phyloP scores from a whole-genome alignment of 1,284 basidiomycete genomes.

The Omphalotus olearius region DNA sequence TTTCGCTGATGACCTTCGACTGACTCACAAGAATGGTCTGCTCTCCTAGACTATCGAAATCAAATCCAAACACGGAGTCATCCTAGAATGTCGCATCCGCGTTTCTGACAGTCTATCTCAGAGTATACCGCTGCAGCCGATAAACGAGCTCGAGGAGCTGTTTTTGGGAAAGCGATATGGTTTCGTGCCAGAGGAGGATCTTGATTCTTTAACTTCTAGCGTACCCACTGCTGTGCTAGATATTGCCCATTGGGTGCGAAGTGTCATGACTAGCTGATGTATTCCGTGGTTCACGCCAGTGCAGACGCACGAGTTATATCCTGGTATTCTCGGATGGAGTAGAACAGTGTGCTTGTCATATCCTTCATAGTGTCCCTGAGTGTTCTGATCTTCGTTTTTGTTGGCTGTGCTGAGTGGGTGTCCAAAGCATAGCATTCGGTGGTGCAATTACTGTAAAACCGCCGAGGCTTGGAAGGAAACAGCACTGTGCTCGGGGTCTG shows the following conservation, averaged over 20 bases:
- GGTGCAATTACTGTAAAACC: too few species aligned
- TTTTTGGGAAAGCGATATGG: slow-evolving; percentile 46
- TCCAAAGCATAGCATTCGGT: too few species aligned
- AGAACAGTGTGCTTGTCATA: not conserved
- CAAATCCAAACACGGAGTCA: slow-evolving; percentile 57
- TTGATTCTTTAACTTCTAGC: slow-evolving; percentile 1
- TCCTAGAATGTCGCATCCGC: slow-evolving; percentile 44
- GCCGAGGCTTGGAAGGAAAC: too few species aligned
- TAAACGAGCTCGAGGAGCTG: slow-evolving; percentile 15
- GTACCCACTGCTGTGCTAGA: slow-evolving; percentile 22
- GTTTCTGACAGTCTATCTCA: slow-evolving; percentile 21
- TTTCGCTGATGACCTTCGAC: not conserved
- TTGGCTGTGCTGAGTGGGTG: too few species aligned
- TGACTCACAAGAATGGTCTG: too few species aligned
- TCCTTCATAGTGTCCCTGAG: not conserved
- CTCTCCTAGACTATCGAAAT: slow-evolving; percentile 42
- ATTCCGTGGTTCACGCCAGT: not conserved
- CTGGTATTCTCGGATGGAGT: too few species aligned
- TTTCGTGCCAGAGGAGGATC: slow-evolving; percentile 31
- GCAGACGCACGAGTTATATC: slow-evolving; percentile 1
- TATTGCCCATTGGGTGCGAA: slow-evolving; percentile 38
- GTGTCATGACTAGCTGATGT: slow-evolving; percentile 28
- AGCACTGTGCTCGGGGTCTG: too few species aligned
- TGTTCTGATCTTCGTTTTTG: too few species aligned
- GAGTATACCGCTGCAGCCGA: not conserved